These are phyloP conservation scores for Aspergillus sp. DNA, from an alignment of 2,329 filamentous ascomycete species.

Conservation along the genomic window DNA sequence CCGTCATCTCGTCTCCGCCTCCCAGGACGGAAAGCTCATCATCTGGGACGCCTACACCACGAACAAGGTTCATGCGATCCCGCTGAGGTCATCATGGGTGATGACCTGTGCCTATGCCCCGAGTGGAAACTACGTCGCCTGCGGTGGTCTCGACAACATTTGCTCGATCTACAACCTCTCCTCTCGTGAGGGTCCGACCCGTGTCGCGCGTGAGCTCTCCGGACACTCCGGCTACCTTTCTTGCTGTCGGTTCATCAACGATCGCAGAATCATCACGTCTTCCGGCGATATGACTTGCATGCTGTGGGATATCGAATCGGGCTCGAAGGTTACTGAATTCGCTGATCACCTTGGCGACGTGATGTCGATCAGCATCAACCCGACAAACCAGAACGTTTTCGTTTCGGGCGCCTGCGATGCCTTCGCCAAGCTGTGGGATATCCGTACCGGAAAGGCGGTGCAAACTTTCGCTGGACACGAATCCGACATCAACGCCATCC, in stretches of 20 bases:
- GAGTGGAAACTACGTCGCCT: conserved; percentile 96
- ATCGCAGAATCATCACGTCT: conserved; percentile 94
- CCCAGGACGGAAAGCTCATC: conserved; percentile 98
- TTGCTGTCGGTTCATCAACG: conserved; percentile 98
- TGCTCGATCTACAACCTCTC: conserved; percentile 99
- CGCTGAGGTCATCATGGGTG: conserved; percentile 96
- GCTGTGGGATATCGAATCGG: conserved; percentile 99
- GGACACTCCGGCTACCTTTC: conserved; percentile 96
- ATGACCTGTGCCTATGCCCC: conserved; percentile 99
- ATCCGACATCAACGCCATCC: conserved; percentile 98
- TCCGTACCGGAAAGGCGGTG: conserved; percentile 94
- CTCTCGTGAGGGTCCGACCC: conserved; percentile 92
- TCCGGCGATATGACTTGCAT: conserved; percentile 99
- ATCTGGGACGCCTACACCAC: conserved; percentile 99
- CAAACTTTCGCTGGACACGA: conserved; percentile 99
- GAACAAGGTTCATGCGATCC: conserved; percentile 99
- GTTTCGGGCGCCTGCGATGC: conserved; percentile 99
- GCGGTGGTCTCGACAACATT: conserved; percentile 98
- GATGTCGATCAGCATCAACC: conserved; percentile 99
- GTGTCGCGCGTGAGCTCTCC: conserved; percentile 91
- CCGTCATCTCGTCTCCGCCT: conserved; percentile 94
- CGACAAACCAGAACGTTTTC: conserved; percentile 98
- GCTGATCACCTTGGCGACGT: conserved; percentile 98
- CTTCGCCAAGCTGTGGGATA: conserved; percentile 98
- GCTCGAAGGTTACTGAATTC: conserved; percentile 95